Percentiles rank a stretch among this genome's conserved stretches.
Evolutionary conservation across 2,329 filamentous ascomycete genomes (phyloP).

Genomic region (Aschersonia sp.): DNA sequence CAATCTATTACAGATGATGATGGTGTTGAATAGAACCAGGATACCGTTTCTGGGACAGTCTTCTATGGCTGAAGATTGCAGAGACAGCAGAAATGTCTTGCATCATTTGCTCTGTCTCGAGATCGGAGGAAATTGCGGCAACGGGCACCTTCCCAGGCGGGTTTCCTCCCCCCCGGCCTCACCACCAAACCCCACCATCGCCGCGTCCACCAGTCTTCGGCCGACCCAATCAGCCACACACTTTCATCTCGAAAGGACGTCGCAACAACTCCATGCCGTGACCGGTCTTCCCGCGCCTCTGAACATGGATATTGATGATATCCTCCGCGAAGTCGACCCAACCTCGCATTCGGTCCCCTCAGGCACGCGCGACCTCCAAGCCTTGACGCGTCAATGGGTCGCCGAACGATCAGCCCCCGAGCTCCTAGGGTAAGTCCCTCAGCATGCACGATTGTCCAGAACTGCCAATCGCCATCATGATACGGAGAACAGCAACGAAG

Average conservation of each 20-base stretch:
- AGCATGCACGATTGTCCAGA: not conserved
- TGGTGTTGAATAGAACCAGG: too few species aligned
- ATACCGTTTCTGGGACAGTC: too few species aligned
- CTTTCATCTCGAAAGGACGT: not conserved
- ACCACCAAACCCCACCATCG: not conserved
- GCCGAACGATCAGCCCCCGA: constrained; percentile 84
- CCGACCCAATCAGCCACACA: not conserved
- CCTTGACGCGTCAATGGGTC: constrained; percentile 83
- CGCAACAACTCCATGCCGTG: not conserved
- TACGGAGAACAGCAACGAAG: too few species aligned
- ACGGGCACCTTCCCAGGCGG: too few species aligned
- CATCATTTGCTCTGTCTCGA: too few species aligned
- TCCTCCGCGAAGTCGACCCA: constrained; percentile 59
- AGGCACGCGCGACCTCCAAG: constrained; percentile 65
- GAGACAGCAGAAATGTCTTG: too few species aligned
- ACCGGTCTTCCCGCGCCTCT: not conserved
- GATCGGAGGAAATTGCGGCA: too few species aligned
- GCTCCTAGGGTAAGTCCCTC: constrained; percentile 53
- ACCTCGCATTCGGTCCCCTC: constrained; percentile 36
- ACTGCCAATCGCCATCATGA: not conserved
- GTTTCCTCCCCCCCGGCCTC: too few species aligned
- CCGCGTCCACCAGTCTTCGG: too few species aligned
- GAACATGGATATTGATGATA: constrained; percentile 66
- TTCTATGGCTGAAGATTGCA: too few species aligned
- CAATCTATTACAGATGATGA: too few species aligned